Base-by-base conservation (phyloP, 345 rosid species). In the Eucalyptus polyanthemos region DNA sequence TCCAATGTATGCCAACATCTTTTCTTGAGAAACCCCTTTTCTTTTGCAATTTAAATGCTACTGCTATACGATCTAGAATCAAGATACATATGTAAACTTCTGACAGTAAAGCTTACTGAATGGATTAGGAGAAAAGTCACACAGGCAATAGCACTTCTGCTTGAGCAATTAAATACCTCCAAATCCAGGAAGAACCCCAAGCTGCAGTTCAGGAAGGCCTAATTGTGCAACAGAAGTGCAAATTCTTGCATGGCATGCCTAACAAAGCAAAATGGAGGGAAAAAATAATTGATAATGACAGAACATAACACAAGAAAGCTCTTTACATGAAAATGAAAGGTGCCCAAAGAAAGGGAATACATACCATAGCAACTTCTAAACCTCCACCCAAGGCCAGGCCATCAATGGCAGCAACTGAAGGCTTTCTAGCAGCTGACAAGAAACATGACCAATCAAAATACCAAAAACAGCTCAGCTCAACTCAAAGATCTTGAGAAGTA, bases 381-480 rank as follows among this genome's bases (percentile, higher is more conserved):
- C 99, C 99, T 91, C 99, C 99, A 90, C 99, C 99, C 89, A 98
- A 94, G 90, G 99, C 99, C 88, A 97, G 97, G 42, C 99, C 99
- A 54, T 98, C 99, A 90, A 98, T 96, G 87, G 99, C 99, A 94
- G 99, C 99, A 42, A 98, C 98, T 16, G 99, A 94, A 72, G 99
- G 99, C 92, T 98, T 98, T 92, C 91, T 94, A 15, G 97, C 96
- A 91, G 95, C 99, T 98, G 93, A 69, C 88, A 91, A 86, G 87
- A 86, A 31, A 49, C 49, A n/a, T 19, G 14, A 69, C 45, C 54
- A 86, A 86, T 86, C 87, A 86, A 86, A 47, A 37, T 40, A 40
- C 19, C 76, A 19, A 87, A 87, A 54, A 44, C 3, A n/a, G 50
- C 72, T 58, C 88, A 37, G 29, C 49, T 54, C 80, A 86, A 9